phyloP scores from a whole-genome alignment of 805 yeast species.

The Saccharomycopsis javanensis region DNA sequence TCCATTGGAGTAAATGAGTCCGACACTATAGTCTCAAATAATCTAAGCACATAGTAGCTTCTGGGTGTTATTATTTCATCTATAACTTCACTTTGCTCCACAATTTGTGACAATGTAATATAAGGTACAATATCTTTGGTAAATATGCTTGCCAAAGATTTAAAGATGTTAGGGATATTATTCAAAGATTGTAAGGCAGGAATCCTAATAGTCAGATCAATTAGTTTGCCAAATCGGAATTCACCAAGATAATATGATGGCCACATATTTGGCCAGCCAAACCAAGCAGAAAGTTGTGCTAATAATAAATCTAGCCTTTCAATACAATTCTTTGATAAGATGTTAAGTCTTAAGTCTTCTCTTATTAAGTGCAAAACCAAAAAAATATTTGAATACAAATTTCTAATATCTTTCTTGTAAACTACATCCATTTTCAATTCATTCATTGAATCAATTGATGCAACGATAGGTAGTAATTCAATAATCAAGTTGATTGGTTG shows the following conservation, averaged over 20 bases:
- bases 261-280: constrained; percentile 73
- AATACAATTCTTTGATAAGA: constrained; percentile 31
- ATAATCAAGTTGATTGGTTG: background rate
- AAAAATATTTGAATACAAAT: constrained; percentile 51
- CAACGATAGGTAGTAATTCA: background rate
- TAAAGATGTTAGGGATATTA: constrained; percentile 51
- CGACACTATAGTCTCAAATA: constrained; percentile 56
- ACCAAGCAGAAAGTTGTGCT: constrained; percentile 53
- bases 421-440: background rate
- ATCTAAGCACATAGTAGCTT: constrained; percentile 45
- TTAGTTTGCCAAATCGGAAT: constrained; percentile 15
- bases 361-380: constrained; percentile 64
- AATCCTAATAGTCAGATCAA: constrained; percentile 4
- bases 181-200: constrained; percentile 35
- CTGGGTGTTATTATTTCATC: constrained; percentile 59
- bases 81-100: constrained; percentile 49
- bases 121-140: constrained; percentile 39
- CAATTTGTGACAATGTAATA: constrained; percentile 55
- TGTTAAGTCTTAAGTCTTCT: constrained; percentile 62
- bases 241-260: constrained; percentile 40
- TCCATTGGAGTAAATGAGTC: constrained; percentile 41
- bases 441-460: background rate
- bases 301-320: constrained; percentile 42
- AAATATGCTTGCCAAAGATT: constrained; percentile 45
- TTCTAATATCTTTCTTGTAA: constrained; percentile 23